These are phyloP conservation scores for Annulohypoxylon moriforme DNA, from an alignment of 495 filamentous ascomycete genomes.

Conservation along the genomic window DNA sequence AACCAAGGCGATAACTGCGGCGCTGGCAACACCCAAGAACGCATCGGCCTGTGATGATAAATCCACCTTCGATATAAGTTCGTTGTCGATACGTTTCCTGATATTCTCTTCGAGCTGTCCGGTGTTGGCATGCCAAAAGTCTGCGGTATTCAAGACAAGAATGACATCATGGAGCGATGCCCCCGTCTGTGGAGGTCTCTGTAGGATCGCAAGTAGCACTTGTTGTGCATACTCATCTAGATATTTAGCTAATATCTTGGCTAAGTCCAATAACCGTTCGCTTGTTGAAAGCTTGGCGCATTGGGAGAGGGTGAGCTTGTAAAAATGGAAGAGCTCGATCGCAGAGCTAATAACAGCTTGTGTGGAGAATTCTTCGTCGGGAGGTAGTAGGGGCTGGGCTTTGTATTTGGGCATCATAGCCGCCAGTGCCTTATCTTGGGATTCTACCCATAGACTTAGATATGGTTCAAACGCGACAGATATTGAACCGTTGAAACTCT, in stretches of 20 bases:
- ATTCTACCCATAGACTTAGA: slow-evolving; percentile 95
- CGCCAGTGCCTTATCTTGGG: slow-evolving; percentile 90
- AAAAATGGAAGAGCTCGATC: slow-evolving; percentile 96
- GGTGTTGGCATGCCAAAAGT: slow-evolving; percentile 95
- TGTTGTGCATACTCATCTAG: slow-evolving; percentile 96
- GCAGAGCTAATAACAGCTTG: slow-evolving; percentile 93
- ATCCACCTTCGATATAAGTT: slow-evolving; percentile 79
- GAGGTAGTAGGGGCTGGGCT: slow-evolving; percentile 78
- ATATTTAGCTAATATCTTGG: slow-evolving; percentile 88
- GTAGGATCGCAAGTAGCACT: slow-evolving; percentile 82
- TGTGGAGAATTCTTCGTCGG: slow-evolving; percentile 91
- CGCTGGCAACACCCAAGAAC: slow-evolving; percentile 94
- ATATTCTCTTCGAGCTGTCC: slow-evolving; percentile 94
- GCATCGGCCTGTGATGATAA: slow-evolving; percentile 92
- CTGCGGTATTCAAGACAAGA: slow-evolving; percentile 92
- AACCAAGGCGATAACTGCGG: slow-evolving; percentile 85
- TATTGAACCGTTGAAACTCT: slow-evolving; percentile 89
- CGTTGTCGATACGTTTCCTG: slow-evolving; percentile 84
- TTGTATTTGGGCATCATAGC: slow-evolving; percentile 90
- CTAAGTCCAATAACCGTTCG: slow-evolving; percentile 83
- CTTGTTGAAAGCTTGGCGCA: slow-evolving; percentile 96
- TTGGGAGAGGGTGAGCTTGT: slow-evolving; percentile 88
- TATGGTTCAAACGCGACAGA: slow-evolving; percentile 98
- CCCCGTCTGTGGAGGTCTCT: slow-evolving; percentile 66
- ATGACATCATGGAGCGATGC: slow-evolving; percentile 81